Conservation (phyloP, 495 filamentous ascomycete genomes). For the Recurvomyces mirabilis region DNA sequence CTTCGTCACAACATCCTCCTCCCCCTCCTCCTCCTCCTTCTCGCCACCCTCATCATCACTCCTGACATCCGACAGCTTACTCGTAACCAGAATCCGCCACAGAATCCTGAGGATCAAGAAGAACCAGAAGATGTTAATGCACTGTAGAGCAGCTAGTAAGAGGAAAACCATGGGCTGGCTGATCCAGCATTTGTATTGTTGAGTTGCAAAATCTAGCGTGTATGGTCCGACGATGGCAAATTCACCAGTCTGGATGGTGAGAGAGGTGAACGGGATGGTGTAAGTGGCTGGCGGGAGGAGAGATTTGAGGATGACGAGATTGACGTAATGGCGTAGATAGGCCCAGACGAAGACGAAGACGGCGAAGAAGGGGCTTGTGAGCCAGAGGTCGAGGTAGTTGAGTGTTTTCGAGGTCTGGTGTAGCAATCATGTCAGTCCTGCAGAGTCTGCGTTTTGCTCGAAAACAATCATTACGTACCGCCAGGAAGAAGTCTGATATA, state of each 20-base stretch:
- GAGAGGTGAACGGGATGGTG: constrained; percentile 6
- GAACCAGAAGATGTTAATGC: constrained; percentile 33
- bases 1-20: constrained; percentile 6
- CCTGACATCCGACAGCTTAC: constrained; percentile 27
- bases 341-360: constrained; percentile 78
- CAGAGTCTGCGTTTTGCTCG: background rate
- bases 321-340: constrained; percentile 86
- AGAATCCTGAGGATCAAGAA: constrained; percentile 28
- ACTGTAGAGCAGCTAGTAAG: constrained; percentile 29
- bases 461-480: constrained; percentile 45
- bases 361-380: constrained; percentile 73
- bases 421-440: constrained; percentile 1
- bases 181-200: constrained; percentile 36
- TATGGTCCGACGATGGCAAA: constrained; percentile 81
- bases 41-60: constrained; percentile 31
- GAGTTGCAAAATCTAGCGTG: constrained; percentile 30
- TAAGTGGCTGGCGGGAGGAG: constrained; percentile 42
- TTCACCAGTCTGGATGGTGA: constrained; percentile 43
- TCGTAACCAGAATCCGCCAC: constrained; percentile 21
- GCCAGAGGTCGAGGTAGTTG: constrained; percentile 74
- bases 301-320: constrained; percentile 75
- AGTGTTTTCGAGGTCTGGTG: constrained; percentile 89
- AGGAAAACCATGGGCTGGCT: constrained; percentile 29
- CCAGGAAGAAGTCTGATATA: constrained; percentile 92
- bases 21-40: constrained; percentile 17